Evolutionary conservation across 2,329 filamentous ascomycete genomes (phyloP).

Genomic region (Lecanoromycetidae sp.): DNA sequence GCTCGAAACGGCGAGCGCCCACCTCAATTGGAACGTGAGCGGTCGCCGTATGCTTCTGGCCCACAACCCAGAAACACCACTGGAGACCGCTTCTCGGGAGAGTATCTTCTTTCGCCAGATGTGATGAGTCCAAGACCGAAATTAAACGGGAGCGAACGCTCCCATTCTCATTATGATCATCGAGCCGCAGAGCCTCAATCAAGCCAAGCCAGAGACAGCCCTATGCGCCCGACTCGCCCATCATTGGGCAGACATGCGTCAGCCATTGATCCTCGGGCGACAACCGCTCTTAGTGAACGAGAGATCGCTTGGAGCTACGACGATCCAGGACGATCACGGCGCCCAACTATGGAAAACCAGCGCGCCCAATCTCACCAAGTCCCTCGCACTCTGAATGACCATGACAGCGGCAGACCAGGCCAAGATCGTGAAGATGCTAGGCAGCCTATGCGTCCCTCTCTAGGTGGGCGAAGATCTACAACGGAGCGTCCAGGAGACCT

Average conservation of each 20-base stretch:
- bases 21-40: conserved; percentile 11
- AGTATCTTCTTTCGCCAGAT: conserved; percentile 17
- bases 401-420: background rate
- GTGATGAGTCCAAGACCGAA: conserved; percentile 11
- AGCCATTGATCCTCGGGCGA: background rate
- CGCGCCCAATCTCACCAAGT: background rate
- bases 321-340: background rate
- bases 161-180: conserved; percentile 3
- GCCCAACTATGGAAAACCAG: background rate
- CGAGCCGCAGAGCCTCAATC: background rate
- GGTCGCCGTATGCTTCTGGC: conserved; percentile 16
- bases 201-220: background rate
- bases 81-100: conserved; percentile 12
- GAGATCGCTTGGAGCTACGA: background rate
- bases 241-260: conserved; percentile 5
- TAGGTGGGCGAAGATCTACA: conserved; percentile 10
- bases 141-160: background rate
- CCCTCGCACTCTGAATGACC: background rate
- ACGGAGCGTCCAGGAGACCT: background rate
- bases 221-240: conserved; percentile 1
- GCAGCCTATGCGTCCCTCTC: conserved; percentile 1
- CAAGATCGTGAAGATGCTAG: background rate
- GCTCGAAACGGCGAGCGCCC: conserved; percentile 4
- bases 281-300: background rate
- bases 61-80: conserved; percentile 5